These are phyloP conservation scores for Plantago elongata DNA, from an alignment of 257 asterid genomes.

Conservation along the genomic window DNA sequence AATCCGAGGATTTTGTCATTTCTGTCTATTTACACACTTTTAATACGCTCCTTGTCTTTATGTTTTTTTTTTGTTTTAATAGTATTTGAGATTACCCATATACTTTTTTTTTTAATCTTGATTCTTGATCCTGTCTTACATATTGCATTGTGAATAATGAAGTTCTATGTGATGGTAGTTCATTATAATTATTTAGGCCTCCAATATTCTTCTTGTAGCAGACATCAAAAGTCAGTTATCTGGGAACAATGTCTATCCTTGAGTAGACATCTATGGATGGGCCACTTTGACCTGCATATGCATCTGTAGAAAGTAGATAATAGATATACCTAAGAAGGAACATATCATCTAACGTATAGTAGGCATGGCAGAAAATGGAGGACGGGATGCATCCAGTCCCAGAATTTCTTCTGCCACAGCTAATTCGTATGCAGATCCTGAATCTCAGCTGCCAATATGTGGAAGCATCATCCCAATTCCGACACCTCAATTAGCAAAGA, in stretches of 20 bases:
- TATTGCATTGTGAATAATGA: too few relatives aligned
- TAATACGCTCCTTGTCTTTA: too few relatives aligned
- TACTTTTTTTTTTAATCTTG: too few relatives aligned
- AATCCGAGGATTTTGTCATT: too few relatives aligned
- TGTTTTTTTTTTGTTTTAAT: background rate
- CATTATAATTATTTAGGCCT: background rate
- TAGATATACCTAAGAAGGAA: slow-evolving; percentile 16
- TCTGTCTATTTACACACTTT: too few relatives aligned
- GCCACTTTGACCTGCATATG: background rate
- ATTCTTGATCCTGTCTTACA: too few relatives aligned
- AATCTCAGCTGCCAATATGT: slow-evolving; percentile 61
- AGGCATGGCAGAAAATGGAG: slow-evolving; percentile 44
- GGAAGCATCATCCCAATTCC: slow-evolving; percentile 58
- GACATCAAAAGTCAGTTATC: slow-evolving; percentile 12
- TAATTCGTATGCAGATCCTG: slow-evolving; percentile 76
- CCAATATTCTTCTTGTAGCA: background rate
- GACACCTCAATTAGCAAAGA: slow-evolving; percentile 84
- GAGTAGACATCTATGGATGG: background rate
- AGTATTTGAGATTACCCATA: too few relatives aligned
- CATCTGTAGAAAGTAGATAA: slow-evolving; percentile 3
- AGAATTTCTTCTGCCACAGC: slow-evolving; percentile 66
- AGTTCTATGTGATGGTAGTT: too few relatives aligned
- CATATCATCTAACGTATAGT: slow-evolving; percentile 20
- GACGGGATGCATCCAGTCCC: slow-evolving; percentile 62
- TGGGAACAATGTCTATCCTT: background rate